These are phyloP conservation scores for Phtheirospermum japonicum DNA, from an alignment of 257 asterid species.

Conservation along the genomic window DNA sequence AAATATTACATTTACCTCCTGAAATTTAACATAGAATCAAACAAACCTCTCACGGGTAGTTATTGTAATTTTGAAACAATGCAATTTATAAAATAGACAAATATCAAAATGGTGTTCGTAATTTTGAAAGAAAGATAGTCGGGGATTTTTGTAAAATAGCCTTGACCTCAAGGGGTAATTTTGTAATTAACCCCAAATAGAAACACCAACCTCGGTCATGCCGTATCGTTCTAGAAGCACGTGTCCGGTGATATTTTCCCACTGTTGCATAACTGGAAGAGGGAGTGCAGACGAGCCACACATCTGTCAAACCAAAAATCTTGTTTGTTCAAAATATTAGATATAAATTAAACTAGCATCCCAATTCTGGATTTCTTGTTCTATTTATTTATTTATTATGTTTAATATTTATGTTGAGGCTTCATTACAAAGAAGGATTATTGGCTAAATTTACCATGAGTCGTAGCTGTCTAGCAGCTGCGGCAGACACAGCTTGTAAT, in stretches of 20 bases:
- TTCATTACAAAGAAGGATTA: constrained; percentile 3
- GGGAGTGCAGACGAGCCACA: constrained; percentile 99
- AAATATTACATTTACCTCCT: too few species aligned
- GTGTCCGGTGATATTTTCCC: constrained; percentile 94
- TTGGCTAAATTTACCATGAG: constrained; percentile 70
- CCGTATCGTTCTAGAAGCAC: constrained; percentile 88
- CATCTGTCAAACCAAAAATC: constrained; percentile 52
- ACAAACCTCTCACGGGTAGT: too few species aligned
- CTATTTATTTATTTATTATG: too few species aligned
- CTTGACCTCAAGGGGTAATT: neutral
- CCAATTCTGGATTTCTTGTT: neutral
- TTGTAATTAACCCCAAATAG: neutral
- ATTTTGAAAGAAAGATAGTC: too few species aligned
- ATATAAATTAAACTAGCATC: neutral
- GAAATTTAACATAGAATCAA: too few species aligned
- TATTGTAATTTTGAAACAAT: too few species aligned
- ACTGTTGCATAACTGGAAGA: constrained; percentile 91
- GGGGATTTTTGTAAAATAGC: too few species aligned
- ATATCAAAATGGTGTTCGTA: too few species aligned
- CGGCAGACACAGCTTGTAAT: constrained; percentile 59
- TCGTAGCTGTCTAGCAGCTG: constrained; percentile 79
- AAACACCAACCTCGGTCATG: constrained; percentile 79
- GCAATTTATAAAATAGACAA: too few species aligned
- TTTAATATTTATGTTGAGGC: neutral
- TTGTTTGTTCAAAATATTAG: constrained; percentile 9